Evolutionary conservation across 2,329 filamentous ascomycete species (phyloP).

Genomic region (Ophiocordyceps sinensis): DNA sequence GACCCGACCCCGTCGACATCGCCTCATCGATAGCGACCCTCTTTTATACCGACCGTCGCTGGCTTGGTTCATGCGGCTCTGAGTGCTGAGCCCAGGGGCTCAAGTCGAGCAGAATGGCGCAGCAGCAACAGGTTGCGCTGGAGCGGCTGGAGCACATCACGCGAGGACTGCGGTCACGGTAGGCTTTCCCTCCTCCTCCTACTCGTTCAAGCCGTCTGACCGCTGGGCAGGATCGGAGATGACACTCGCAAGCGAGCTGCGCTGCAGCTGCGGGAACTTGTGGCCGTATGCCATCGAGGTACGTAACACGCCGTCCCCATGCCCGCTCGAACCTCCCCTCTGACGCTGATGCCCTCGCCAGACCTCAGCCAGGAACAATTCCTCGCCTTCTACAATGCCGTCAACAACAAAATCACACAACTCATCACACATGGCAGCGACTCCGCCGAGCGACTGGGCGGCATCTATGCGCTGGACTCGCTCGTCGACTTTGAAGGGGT

Average conservation of each 20-base stretch:
- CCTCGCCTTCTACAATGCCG: slow-evolving; percentile 37
- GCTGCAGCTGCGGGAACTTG: slow-evolving; percentile 38
- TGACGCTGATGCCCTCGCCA: slow-evolving; percentile 13
- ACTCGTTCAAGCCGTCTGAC: slow-evolving; percentile 5
- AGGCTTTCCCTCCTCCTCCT: slow-evolving; percentile 1
- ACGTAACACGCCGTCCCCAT: slow-evolving; percentile 1
- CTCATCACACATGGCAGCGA: slow-evolving; percentile 78
- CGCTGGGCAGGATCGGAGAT: slow-evolving; percentile 22
- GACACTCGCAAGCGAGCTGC: slow-evolving; percentile 38
- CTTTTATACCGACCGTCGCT: not conserved
- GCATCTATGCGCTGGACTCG: slow-evolving; percentile 80
- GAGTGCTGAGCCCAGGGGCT: slow-evolving; percentile 9
- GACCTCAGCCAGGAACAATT: slow-evolving; percentile 77
- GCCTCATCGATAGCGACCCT: not conserved
- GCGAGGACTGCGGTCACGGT: slow-evolving; percentile 43
- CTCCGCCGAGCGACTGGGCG: slow-evolving; percentile 76
- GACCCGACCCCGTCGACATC: too few species aligned
- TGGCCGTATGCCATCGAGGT: slow-evolving; percentile 42
- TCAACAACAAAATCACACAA: slow-evolving; percentile 42
- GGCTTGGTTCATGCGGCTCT: slow-evolving; percentile 14
- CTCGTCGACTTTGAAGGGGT: slow-evolving; percentile 95
- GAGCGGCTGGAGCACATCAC: slow-evolving; percentile 40
- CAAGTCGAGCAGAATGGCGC: slow-evolving; percentile 21
- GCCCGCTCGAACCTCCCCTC: not conserved
- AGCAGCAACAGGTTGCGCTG: slow-evolving; percentile 37